Evolutionary conservation across 257 asterid genomes (phyloP).

Genomic region (Lantana camara): DNA sequence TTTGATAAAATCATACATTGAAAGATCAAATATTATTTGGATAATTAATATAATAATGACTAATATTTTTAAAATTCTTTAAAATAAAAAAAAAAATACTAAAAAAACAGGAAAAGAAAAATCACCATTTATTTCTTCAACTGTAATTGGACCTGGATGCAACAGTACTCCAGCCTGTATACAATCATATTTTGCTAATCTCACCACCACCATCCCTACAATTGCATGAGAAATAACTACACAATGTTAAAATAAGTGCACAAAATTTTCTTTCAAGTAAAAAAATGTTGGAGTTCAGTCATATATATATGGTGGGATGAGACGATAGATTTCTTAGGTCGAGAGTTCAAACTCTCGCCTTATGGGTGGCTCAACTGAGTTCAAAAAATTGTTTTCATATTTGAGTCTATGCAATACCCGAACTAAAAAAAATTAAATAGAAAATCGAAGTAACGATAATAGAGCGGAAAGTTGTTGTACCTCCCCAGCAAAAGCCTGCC

Average conservation of each 20-base stretch:
- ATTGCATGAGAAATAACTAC: neutral
- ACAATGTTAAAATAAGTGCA: too few relatives aligned
- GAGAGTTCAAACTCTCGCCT: too few relatives aligned
- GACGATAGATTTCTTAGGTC: too few relatives aligned
- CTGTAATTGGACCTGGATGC: slow-evolving; percentile 67
- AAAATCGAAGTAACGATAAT: too few relatives aligned
- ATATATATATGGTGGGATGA: too few relatives aligned
- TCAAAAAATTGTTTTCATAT: too few relatives aligned
- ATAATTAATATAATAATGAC: neutral
- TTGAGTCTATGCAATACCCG: too few relatives aligned
- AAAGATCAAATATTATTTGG: neutral
- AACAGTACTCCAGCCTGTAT: slow-evolving; percentile 60
- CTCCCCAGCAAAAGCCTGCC: slow-evolving; percentile 91
- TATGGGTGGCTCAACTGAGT: too few relatives aligned
- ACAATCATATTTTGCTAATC: slow-evolving; percentile 58
- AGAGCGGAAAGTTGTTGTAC: slow-evolving; percentile 23
- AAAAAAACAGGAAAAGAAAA: neutral
- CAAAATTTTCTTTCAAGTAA: too few relatives aligned
- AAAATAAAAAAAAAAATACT: neutral
- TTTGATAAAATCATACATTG: neutral
- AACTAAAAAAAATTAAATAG: too few relatives aligned
- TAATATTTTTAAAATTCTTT: neutral
- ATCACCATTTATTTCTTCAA: slow-evolving; percentile 61
- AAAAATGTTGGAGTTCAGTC: too few relatives aligned
- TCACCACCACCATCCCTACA: slow-evolving; percentile 51